phyloP scores from a whole-genome alignment of 2,329 filamentous ascomycete genomes.

The Daldinia sp. region DNA sequence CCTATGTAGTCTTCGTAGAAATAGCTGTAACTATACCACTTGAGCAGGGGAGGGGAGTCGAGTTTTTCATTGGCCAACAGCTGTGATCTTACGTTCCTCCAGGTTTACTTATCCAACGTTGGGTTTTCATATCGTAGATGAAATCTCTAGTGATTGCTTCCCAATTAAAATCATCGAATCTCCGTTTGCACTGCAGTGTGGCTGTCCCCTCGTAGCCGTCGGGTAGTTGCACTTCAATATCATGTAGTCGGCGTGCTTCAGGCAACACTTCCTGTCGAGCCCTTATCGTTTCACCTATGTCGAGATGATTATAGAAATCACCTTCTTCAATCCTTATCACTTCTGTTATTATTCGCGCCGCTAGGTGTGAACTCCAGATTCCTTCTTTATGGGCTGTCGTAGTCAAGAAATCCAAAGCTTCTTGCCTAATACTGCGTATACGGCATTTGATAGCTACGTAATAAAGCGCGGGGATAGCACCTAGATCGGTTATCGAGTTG shows the following conservation, averaged over 20 bases:
- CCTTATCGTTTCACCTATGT: not conserved
- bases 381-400: slow-evolving; percentile 47
- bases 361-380: slow-evolving; percentile 51
- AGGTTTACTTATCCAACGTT: slow-evolving; percentile 7
- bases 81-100: not conserved
- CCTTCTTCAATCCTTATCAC: slow-evolving; percentile 52
- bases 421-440: slow-evolving; percentile 50
- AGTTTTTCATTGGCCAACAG: not conserved
- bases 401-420: slow-evolving; percentile 36
- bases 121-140: slow-evolving; percentile 17
- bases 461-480: slow-evolving; percentile 56
- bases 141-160: slow-evolving; percentile 25
- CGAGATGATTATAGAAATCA: slow-evolving; percentile 32
- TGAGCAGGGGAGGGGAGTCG: too few relatives aligned
- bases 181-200: slow-evolving; percentile 18
- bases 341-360: slow-evolving; percentile 46
- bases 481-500: slow-evolving; percentile 52
- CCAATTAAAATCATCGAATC: slow-evolving; percentile 2
- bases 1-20: too few relatives aligned
- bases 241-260: slow-evolving; percentile 22
- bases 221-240: slow-evolving; percentile 29
- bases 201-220: slow-evolving; percentile 21
- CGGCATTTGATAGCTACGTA: slow-evolving; percentile 59
- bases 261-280: slow-evolving; percentile 1
- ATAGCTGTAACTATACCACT: too few relatives aligned